phyloP scores from a whole-genome alignment of 1,284 basidiomycete species.

The Takashimella tepidaria region DNA sequence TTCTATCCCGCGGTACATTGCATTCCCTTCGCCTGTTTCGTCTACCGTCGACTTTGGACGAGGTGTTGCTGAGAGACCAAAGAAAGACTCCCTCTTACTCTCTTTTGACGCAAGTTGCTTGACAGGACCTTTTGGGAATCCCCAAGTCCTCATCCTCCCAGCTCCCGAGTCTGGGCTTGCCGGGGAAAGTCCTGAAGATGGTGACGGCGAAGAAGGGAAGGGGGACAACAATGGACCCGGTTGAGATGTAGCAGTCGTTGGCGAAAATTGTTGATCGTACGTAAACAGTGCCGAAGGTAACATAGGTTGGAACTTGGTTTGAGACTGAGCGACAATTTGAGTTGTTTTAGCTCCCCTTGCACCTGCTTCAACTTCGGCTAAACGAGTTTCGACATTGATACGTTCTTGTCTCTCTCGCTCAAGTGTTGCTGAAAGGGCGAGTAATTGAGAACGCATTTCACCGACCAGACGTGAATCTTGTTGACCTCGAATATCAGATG shows the following conservation, averaged over 20 bases:
- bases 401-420: conserved; percentile 33
- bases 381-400: conserved; percentile 16
- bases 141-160: conserved; percentile 23
- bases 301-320: conserved; percentile 1
- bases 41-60: too few species aligned
- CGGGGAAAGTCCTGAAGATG: neutral
- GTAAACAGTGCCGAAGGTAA: conserved; percentile 10
- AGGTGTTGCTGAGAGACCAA: conserved; percentile 28
- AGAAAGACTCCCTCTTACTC: conserved; percentile 42
- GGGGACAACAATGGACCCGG: conserved; percentile 5
- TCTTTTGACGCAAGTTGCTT: conserved; percentile 6
- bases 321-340: neutral
- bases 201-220: neutral
- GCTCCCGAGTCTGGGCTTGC: conserved; percentile 31
- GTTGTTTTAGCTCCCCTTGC: neutral
- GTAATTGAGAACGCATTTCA: conserved; percentile 40
- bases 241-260: too few species aligned
- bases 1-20: too few species aligned
- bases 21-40: too few species aligned
- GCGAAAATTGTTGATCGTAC: too few species aligned
- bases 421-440: conserved; percentile 29
- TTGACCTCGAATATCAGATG: conserved; percentile 7
- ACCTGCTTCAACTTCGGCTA: neutral
- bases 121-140: conserved; percentile 28
- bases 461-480: conserved; percentile 25